phyloP scores from a whole-genome alignment of 202 grass and related monocot species.

The Panicum virgatum region DNA sequence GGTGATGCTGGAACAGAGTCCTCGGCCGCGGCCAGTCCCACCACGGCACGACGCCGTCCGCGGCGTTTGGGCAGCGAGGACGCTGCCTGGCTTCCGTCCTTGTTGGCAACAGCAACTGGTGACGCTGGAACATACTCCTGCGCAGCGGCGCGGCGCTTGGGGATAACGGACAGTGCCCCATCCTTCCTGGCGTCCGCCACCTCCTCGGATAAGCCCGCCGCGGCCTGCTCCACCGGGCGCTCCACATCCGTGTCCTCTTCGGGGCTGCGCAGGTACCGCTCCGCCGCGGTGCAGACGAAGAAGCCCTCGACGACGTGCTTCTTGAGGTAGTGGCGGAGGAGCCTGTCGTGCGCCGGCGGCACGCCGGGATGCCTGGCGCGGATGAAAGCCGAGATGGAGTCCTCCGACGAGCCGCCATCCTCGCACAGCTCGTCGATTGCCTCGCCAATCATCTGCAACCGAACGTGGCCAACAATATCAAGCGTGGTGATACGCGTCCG shows the following conservation, averaged over 20 bases:
- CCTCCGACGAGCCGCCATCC: slow-evolving; percentile 46
- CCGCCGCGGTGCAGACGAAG: slow-evolving; percentile 29
- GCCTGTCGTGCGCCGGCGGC: slow-evolving; percentile 39
- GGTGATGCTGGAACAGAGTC: neutral
- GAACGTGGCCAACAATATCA: slow-evolving; percentile 18
- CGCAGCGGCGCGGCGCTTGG: neutral
- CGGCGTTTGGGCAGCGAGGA: neutral
- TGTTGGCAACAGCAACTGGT: neutral
- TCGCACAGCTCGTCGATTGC: slow-evolving; percentile 47
- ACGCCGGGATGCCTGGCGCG: slow-evolving; percentile 38
- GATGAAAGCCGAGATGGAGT: slow-evolving; percentile 48
- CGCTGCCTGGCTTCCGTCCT: neutral
- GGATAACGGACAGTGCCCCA: neutral
- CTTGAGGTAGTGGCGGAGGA: slow-evolving; percentile 53
- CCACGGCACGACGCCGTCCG: too few species aligned
- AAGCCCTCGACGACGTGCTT: slow-evolving; percentile 48
- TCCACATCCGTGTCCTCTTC: neutral
- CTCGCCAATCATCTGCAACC: slow-evolving; percentile 55
- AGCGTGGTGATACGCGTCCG: neutral
- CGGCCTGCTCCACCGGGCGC: neutral
- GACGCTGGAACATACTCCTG: neutral
- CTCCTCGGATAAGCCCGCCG: neutral
- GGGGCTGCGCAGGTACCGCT: slow-evolving; percentile 19
- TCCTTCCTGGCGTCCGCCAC: neutral
- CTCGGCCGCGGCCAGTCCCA: too few species aligned